Evolutionary conservation across 1,139 yeast genomes (phyloP).

Genomic region (Meyerozyma athensensis): DNA sequence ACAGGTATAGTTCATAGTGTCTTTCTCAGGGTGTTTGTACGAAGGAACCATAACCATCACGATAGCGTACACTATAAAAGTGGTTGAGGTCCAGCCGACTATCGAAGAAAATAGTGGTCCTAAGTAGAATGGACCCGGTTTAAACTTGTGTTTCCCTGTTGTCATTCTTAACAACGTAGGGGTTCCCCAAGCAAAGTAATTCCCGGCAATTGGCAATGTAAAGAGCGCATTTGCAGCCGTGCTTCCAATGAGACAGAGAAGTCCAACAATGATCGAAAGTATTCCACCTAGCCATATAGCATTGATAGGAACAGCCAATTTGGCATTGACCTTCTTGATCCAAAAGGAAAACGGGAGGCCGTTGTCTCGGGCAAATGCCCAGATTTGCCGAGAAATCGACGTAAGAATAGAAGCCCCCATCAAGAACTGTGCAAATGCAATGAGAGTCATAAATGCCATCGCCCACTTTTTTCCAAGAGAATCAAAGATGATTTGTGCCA

Average conservation of each 20-base stretch:
- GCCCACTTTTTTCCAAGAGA: constrained; percentile 70
- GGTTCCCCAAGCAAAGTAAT: constrained; percentile 55
- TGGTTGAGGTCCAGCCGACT: constrained; percentile 34
- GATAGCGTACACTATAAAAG: constrained; percentile 34
- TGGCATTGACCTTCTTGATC: constrained; percentile 51
- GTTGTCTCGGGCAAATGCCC: constrained; percentile 51
- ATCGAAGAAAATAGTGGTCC: constrained; percentile 46
- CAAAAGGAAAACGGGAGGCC: constrained; percentile 42
- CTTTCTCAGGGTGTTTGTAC: constrained; percentile 25
- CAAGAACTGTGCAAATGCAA: constrained; percentile 56
- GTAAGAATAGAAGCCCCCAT: constrained; percentile 60
- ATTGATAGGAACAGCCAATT: constrained; percentile 51
- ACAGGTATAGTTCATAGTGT: constrained; percentile 56
- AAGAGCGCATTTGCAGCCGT: constrained; percentile 62
- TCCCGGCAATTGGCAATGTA: constrained; percentile 56
- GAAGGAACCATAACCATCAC: constrained; percentile 47
- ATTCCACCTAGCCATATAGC: constrained; percentile 54
- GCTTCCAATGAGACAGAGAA: constrained; percentile 52
- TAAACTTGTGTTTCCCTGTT: constrained; percentile 43
- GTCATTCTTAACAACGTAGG: constrained; percentile 51
- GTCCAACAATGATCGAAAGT: constrained; percentile 47
- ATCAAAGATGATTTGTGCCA: constrained; percentile 65
- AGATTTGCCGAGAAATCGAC: constrained; percentile 47
- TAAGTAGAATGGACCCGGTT: constrained; percentile 61
- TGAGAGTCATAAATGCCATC: constrained; percentile 55